Evolutionary conservation across 805 yeast species (phyloP), one percentile per base, ranked within the genome.

Genomic region (Wickerhamomyces chambardii): DNA sequence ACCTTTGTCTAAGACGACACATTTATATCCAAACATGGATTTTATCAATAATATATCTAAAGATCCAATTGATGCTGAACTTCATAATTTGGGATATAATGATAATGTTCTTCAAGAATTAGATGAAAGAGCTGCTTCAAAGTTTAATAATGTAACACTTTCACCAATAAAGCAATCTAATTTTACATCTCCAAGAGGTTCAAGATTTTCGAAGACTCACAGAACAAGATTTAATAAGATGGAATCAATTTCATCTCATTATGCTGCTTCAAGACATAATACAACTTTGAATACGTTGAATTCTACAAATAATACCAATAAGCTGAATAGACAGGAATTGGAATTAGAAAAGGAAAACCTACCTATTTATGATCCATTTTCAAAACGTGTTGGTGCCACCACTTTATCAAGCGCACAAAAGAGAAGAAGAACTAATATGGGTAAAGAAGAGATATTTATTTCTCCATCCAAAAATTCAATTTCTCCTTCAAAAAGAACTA

Each of bases 221-320:
- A 38, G 48, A 19, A 21, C 44, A 12, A 47, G 50, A 34, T 58
- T 59, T 40, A 39, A 47, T 14, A 45, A 42, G 34, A 48, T 58
- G 59, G 61, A 58, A 15, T 54, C 63, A 2, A 46, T 60, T 11
- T 53, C 55, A 2, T 32, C 46, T 1, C 63, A 59, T 40, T 58
- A 58, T 32, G 51, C 60, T 7, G 50, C 51, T 1, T 27, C 36
- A n/a, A 41, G 50, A 35, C 31, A 11, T 29, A 34, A 19, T 19
- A 19, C 22, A 19, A 19, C n/a, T n/a, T n/a, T 19, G 8, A 19
- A 6, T 19, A 19, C 8, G 8, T 6, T 19, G 6, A 8, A 19
- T 6, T 6, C 22, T 19, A 19, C 22, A 6, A 19, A 6, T 19
- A 19, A 8, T 19, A 19, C 6, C 8, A 19, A 19, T 19, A 8